phyloP scores from a whole-genome alignment of 2,329 filamentous ascomycete genomes.

The Beauveria pseudobassiana region DNA sequence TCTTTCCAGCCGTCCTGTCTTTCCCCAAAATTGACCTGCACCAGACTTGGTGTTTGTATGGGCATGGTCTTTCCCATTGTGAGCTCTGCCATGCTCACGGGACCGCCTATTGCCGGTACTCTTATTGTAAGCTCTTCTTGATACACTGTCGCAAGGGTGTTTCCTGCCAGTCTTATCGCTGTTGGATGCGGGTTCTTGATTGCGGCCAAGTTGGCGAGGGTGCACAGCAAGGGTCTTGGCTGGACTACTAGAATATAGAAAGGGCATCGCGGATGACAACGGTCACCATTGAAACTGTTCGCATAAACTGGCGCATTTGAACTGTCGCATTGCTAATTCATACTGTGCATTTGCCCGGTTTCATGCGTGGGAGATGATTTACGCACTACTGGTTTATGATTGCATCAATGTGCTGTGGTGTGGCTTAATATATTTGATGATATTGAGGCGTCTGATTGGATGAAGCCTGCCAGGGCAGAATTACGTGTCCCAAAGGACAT shows the following conservation, averaged over 20 bases:
- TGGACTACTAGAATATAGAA: slow-evolving; percentile 32
- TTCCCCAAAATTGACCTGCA: slow-evolving; percentile 44
- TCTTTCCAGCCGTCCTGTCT: slow-evolving; percentile 55
- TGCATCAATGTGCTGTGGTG: neutral
- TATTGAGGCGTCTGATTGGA: neutral
- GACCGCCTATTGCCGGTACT: slow-evolving; percentile 44
- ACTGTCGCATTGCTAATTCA: too few relatives aligned
- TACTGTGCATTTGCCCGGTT: neutral
- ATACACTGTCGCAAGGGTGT: slow-evolving; percentile 42
- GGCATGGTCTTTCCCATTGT: slow-evolving; percentile 52
- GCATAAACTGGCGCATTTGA: neutral
- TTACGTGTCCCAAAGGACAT: neutral
- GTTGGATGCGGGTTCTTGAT: slow-evolving; percentile 33
- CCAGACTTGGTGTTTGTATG: slow-evolving; percentile 45
- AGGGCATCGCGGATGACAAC: neutral
- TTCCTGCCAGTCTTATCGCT: slow-evolving; percentile 35
- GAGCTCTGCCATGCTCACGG: slow-evolving; percentile 45
- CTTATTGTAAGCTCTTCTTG: slow-evolving; percentile 34
- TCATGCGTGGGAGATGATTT: neutral
- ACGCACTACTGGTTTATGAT: neutral
- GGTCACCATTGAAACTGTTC: neutral
- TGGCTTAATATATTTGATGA: neutral
- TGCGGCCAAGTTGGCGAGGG: slow-evolving; percentile 30
- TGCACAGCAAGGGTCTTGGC: slow-evolving; percentile 28
- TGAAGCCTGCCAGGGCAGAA: neutral